Base-by-base conservation (phyloP, 352 stramenopile genomes). In the Phytophthora sojae region DNA sequence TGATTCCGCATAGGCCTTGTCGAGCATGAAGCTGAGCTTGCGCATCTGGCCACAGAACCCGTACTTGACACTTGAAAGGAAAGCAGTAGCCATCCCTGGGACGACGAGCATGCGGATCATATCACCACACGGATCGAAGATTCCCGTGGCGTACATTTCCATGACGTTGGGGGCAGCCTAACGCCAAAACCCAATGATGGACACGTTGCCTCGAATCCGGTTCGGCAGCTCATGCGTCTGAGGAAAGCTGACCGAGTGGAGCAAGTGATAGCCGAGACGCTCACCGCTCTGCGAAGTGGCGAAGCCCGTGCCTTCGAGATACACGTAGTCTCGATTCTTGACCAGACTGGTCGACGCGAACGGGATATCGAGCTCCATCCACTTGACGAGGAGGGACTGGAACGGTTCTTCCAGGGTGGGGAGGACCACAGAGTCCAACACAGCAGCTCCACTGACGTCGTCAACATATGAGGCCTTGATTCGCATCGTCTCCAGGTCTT, bases 161-260 rank as follows among this genome's bases (percentile, higher is more conserved):
- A 81, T 71, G 1, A 57, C 57, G 39, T 80, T 77, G 1, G 53
- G 30, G 1, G 39, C 37, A 9, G 37, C 51, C 32, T 86, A 74
- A 9, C 77, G 67, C 35, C 66, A 84, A 42, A 75, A 68, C 0
- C 54, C 69, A n/a, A 79, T 75, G 32, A 75, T 69, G 0, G 74
- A 80, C 9, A 67, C 61, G 25, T 85, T 80, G 4, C 64, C 79
- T 3, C 79, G 76, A 19, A 80, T 64, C 32, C 77, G 71, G 44
- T 70, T 71, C 21, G 68, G 68, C 4, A 79, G 17, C 4, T 72
- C 54, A 2, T 75, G 72, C 2, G 62, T 79, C 23, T 70, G 66
- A 3, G 69, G 50, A 15, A 76, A 76, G 47, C 61, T 61, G 42
- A 83, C 68, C 4, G 79, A 86, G 57, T 86, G 79, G 3, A 84